phyloP scores from a whole-genome alignment of 768 basidiomycete species.

The Lentinula guzmanii region DNA sequence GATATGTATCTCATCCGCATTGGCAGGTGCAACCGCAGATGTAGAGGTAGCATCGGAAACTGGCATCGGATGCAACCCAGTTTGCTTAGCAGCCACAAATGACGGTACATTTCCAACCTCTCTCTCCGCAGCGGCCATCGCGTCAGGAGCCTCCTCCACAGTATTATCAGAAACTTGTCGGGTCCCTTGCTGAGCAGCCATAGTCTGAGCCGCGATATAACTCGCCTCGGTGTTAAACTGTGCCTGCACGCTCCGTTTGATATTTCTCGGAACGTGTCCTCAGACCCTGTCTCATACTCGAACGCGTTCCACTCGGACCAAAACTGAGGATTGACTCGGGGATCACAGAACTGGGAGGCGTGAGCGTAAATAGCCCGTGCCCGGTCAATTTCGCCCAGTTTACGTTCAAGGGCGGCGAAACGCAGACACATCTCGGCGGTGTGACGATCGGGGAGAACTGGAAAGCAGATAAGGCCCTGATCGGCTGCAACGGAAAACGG shows the following conservation, averaged over 20 bases:
- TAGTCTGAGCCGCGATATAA: conserved; percentile 87
- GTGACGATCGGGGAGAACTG: too few species aligned
- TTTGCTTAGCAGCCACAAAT: conserved; percentile 74
- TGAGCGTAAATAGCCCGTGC: too few species aligned
- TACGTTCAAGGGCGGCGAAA: too few species aligned
- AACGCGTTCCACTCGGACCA: too few species aligned
- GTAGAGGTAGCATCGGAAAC: conserved; percentile 27
- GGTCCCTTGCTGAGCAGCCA: conserved; percentile 59
- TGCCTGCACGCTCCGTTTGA: conserved; percentile 98
- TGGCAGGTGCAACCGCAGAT: conserved; percentile 31
- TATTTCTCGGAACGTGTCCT: too few species aligned
- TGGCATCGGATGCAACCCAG: conserved; percentile 29
- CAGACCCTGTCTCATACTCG: too few species aligned
- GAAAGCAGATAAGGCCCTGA: too few species aligned
- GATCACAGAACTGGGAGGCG: too few species aligned
- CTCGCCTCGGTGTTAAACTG: conserved; percentile 97
- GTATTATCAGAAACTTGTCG: conserved; percentile 38
- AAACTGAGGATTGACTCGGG: too few species aligned
- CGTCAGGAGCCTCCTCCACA: conserved; percentile 45
- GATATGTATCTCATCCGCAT: conserved; percentile 85
- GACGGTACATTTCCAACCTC: conserved; percentile 51
- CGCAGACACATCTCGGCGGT: too few species aligned
- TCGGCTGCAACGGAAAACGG: too few species aligned
- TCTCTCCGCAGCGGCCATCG: conserved; percentile 84
- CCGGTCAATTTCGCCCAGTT: too few species aligned